Base-by-base conservation (phyloP, 331 rosid species). In the Telfairia occidentalis region DNA sequence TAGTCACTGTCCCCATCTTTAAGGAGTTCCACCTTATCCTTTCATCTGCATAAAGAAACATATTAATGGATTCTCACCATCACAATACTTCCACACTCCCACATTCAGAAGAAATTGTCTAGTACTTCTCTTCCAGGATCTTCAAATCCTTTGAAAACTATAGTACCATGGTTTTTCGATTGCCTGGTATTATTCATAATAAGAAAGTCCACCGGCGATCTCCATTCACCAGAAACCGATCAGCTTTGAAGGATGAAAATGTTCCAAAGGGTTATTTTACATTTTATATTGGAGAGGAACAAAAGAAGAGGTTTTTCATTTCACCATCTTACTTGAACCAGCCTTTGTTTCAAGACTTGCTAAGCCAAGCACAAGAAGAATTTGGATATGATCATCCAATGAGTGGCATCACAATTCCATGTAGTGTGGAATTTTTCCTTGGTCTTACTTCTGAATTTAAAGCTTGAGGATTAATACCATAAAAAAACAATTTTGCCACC, bases 201-300 rank as follows among this genome's bases (percentile, higher is more conserved):
- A 77, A 23, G 71, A 18, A 73, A 54, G 59, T 21, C 21, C 60
- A 32, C 29, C 8, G 32, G 21, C 0, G n/a, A 58, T 43, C 50
- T 35, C 26, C 21, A 38, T 73, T 53, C 15, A 46, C 8, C 0
- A 12, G 66, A 15, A 76, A 19, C 30, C 73, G 19, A 59, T 80
- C 58, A 57, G 40, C 29, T 58, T 67, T 29, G 18, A 80, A 58
- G 43, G 32, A 48, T 0, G 50, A 3, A 75, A 65, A 1, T 42
- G 77, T 82, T 5, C 80, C 87, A 23, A 89, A 84, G 42, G 79
- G 88, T 34, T 82, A 66, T 28, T 79, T 78, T 38, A 89, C 79
- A 9, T 85, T 86, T 13, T 86, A 84, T 30, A 79, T 81, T 63
- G 84, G 90, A 58, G 86, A 82, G 50, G 60, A n/a, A 15, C 55